These are phyloP conservation scores for Candida hungchunana DNA, from an alignment of 805 yeast species.

Conservation along the genomic window DNA sequence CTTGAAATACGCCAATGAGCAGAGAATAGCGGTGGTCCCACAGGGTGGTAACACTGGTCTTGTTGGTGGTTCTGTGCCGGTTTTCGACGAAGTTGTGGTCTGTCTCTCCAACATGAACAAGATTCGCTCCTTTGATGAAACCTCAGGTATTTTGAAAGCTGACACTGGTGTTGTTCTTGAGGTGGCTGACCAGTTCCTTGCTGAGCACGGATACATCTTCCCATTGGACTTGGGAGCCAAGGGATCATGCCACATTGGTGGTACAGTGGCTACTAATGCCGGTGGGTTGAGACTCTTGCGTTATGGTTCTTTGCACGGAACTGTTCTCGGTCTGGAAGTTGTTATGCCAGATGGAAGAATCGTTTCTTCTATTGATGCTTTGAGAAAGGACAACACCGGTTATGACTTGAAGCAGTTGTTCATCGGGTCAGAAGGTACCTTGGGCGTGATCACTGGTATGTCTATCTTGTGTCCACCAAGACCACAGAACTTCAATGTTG, in stretches of 20 bases:
- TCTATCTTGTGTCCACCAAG: conserved; percentile 87
- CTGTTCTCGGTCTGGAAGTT: conserved; percentile 86
- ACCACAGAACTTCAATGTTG: conserved; percentile 82
- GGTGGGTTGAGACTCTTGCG: conserved; percentile 87
- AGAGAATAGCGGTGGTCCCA: conserved; percentile 81
- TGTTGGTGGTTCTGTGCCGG: conserved; percentile 92
- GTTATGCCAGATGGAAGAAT: conserved; percentile 90
- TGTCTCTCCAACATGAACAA: conserved; percentile 69
- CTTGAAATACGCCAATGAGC: conserved; percentile 73
- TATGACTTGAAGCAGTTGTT: conserved; percentile 89
- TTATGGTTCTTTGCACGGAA: conserved; percentile 90
- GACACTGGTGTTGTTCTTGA: conserved; percentile 92
- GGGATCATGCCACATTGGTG: conserved; percentile 96
- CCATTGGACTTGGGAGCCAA: conserved; percentile 95
- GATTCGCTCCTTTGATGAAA: conserved; percentile 74
- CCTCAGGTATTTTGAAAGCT: conserved; percentile 79
- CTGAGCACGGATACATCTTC: conserved; percentile 83
- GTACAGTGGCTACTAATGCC: conserved; percentile 92
- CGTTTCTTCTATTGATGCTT: conserved; percentile 71
- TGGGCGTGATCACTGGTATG: conserved; percentile 87
- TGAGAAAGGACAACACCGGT: conserved; percentile 94
- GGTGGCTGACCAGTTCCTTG: conserved; percentile 71
- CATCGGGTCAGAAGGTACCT: conserved; percentile 91
- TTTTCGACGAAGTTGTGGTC: conserved; percentile 83
- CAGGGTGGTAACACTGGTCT: conserved; percentile 97